Evolutionary conservation across 1,284 basidiomycete species (phyloP).

Genomic region (Malassezia brasiliensis): DNA sequence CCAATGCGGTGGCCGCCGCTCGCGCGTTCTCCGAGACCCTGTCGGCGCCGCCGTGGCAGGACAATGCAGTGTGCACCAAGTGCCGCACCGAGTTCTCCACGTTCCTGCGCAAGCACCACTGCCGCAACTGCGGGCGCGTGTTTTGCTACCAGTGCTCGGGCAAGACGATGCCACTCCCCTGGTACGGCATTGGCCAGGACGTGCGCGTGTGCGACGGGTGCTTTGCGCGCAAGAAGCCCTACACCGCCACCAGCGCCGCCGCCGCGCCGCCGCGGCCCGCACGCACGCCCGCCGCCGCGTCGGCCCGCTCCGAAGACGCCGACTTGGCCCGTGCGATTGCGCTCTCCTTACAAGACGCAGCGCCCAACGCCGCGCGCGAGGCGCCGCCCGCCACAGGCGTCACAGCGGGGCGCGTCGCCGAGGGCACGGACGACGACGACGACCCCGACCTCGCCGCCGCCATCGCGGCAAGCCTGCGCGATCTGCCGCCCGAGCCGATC

Average conservation of each 20-base stretch:
- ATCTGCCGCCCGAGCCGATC: constrained; percentile 49
- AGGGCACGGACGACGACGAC: constrained; percentile 62
- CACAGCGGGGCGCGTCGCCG: constrained; percentile 52
- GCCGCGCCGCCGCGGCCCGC: not conserved
- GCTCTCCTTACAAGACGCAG: constrained; percentile 62
- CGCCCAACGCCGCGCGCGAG: constrained; percentile 47
- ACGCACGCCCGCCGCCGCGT: constrained; percentile 11
- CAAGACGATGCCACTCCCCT: constrained; percentile 72
- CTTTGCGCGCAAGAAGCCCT: constrained; percentile 25
- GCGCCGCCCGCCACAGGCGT: constrained; percentile 51
- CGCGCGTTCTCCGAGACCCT: constrained; percentile 40
- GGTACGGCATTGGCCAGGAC: constrained; percentile 84
- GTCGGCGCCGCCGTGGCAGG: constrained; percentile 82
- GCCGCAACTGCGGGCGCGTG: constrained; percentile 91
- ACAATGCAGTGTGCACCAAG: constrained; percentile 85
- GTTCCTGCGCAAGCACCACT: constrained; percentile 96
- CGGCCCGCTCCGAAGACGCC: constrained; percentile 57
- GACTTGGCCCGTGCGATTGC: constrained; percentile 90
- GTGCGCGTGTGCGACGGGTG: constrained; percentile 93
- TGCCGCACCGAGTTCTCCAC: constrained; percentile 86
- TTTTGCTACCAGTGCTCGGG: constrained; percentile 91
- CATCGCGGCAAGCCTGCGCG: constrained; percentile 85
- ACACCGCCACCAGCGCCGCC: not conserved
- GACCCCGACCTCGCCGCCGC: constrained; percentile 87
- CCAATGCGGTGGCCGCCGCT: constrained; percentile 52